Evolutionary conservation across 805 yeast species (phyloP).

Genomic region (Nakazawaea laoshanensis): DNA sequence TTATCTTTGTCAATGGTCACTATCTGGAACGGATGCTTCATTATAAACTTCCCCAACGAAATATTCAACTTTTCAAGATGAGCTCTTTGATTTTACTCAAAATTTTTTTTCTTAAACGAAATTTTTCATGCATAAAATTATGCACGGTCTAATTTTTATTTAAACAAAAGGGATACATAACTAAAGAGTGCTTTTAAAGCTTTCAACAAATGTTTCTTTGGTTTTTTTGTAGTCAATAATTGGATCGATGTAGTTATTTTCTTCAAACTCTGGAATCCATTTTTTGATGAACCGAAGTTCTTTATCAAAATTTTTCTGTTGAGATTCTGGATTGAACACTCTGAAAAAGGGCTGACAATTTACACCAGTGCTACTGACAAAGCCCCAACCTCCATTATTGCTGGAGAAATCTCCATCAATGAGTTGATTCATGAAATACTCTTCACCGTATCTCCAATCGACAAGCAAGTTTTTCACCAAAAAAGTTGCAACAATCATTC

Average conservation of each 20-base stretch:
- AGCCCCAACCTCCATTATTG: conserved; percentile 54
- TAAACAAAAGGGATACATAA: background rate
- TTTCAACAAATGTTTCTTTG: conserved; percentile 32
- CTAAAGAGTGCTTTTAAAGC: conserved; percentile 27
- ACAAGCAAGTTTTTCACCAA: conserved; percentile 38
- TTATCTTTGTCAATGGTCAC: conserved; percentile 37
- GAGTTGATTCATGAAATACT: conserved; percentile 38
- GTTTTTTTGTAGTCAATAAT: conserved; percentile 33
- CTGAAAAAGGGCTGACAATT: conserved; percentile 53
- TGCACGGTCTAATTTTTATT: background rate
- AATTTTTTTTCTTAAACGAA: conserved; percentile 7
- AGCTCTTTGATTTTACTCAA: background rate
- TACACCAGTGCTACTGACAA: conserved; percentile 41
- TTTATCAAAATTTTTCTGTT: conserved; percentile 39
- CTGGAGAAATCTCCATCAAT: conserved; percentile 47
- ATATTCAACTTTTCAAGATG: background rate
- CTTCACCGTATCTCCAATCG: conserved; percentile 50
- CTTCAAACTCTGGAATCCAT: conserved; percentile 42
- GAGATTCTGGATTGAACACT: conserved; percentile 43
- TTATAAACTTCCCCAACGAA: conserved; percentile 11
- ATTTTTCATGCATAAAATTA: too few relatives aligned
- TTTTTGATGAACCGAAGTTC: conserved; percentile 34
- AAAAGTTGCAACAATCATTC: conserved; percentile 48
- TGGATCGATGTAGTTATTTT: conserved; percentile 32
- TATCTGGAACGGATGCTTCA: conserved; percentile 71